A percentile compares a stretch with the other conserved stretches of the same genome.
phyloP scores from a whole-genome alignment of 331 rosid genomes.

The Malus hybrid region DNA sequence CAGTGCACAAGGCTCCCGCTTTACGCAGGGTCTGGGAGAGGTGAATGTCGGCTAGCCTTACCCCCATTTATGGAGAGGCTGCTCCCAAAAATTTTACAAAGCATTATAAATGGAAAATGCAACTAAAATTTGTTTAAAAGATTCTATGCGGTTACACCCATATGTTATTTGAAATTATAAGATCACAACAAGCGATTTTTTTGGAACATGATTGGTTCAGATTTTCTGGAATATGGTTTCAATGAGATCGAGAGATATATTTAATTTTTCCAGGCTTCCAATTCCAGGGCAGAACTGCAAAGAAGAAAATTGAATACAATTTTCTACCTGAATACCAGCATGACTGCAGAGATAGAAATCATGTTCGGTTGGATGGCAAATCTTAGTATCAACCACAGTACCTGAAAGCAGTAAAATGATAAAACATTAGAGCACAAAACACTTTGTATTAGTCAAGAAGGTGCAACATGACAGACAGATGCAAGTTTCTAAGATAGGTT shows the following conservation, averaged over 20 bases:
- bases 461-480: background rate
- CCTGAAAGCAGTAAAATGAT: slow-evolving; percentile 40
- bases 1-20: too few species aligned
- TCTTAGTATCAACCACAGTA: slow-evolving; percentile 89
- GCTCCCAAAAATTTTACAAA: background rate
- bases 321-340: slow-evolving; percentile 87
- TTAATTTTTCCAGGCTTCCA: too few species aligned
- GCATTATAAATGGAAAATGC: background rate
- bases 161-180: background rate
- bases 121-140: background rate
- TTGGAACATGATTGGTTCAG: background rate
- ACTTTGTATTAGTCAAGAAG: background rate
- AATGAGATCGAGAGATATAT: background rate
- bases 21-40: too few species aligned
- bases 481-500: background rate
- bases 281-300: background rate
- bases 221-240: background rate
- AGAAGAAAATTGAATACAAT: too few species aligned
- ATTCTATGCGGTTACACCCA: background rate
- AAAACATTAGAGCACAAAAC: background rate
- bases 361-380: slow-evolving; percentile 95
- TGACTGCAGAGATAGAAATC: slow-evolving; percentile 99
- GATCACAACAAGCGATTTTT: background rate
- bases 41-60: too few species aligned
- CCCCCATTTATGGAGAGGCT: too few species aligned